A percentile compares a stretch with the other conserved stretches of the same genome.
Evolutionary conservation across 306 rosid species (phyloP).

Genomic region (Pyrus betulifolia): DNA sequence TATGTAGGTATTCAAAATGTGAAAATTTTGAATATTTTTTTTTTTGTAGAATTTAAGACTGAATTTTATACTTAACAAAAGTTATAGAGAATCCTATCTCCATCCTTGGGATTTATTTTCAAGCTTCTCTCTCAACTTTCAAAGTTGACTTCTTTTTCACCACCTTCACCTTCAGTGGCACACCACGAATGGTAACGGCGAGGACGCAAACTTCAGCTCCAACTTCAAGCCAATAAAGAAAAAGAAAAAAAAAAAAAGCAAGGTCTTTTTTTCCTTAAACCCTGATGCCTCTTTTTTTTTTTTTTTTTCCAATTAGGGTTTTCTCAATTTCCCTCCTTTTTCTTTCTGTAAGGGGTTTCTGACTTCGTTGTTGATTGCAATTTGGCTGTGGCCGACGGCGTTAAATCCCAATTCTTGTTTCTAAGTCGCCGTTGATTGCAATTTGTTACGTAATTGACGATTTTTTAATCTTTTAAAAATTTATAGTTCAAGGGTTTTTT

Average conservation of each 20-base stretch:
- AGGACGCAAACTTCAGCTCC: neutral
- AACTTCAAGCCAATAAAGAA: neutral
- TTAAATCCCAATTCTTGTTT: neutral
- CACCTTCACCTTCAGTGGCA: neutral
- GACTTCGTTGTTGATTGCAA: neutral
- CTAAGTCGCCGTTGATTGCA: neutral
- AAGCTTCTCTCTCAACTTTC: no score
- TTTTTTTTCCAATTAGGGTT: neutral
- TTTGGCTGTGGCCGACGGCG: neutral
- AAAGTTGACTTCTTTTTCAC: no score
- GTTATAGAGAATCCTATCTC: no score
- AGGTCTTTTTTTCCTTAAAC: constrained; percentile 1
- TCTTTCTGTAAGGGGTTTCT: neutral
- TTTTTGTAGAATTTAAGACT: no score
- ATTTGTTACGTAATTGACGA: neutral
- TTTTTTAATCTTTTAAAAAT: neutral
- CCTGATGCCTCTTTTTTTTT: neutral
- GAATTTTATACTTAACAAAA: no score
- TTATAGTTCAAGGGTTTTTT: neutral
- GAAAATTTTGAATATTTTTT: no score
- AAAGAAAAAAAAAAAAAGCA: neutral
- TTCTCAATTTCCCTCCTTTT: neutral
- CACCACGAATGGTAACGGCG: neutral
- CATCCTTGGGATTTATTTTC: no score
- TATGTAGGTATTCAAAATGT: no score